phyloP scores from a whole-genome alignment of 2,329 filamentous ascomycete species.

The Trichoderma koningii region DNA sequence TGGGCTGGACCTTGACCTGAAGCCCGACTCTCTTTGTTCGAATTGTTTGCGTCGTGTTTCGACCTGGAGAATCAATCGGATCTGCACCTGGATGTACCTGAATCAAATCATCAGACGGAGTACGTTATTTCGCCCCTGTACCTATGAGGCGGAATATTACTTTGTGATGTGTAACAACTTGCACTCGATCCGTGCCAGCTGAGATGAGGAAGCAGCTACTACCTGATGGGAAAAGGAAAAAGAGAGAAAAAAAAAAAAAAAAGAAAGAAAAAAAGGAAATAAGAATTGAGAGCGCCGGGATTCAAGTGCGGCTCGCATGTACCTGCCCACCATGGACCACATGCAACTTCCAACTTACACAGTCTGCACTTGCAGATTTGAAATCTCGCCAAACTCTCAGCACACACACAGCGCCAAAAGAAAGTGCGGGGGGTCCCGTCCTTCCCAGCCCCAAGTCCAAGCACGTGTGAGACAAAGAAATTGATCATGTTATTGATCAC shows the following conservation, averaged over 20 bases:
- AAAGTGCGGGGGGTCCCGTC: conserved; percentile 16
- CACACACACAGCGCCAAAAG: not conserved
- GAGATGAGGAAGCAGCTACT: not conserved
- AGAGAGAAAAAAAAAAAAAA: no score
- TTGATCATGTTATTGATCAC: conserved; percentile 14
- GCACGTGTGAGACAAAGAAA: conserved; percentile 13
- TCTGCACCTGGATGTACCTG: no score
- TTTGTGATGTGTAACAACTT: conserved; percentile 2
- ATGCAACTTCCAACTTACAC: no score
- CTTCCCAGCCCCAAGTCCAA: not conserved
- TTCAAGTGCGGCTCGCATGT: no score
- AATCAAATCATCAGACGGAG: no score
- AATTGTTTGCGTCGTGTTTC: no score
- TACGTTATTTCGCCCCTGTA: not conserved
- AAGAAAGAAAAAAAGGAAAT: no score
- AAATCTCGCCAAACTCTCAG: not conserved
- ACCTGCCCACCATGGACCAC: not conserved
- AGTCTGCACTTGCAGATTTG: no score
- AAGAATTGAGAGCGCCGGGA: no score
- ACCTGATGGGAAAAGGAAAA: not conserved
- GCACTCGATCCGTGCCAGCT: not conserved
- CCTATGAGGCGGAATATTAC: not conserved
- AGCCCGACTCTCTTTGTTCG: no score
- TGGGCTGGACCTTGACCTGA: no score
- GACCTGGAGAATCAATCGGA: no score